Evolutionary conservation across 257 asterid species (phyloP).

Genomic region (Fraxinus anomala): DNA sequence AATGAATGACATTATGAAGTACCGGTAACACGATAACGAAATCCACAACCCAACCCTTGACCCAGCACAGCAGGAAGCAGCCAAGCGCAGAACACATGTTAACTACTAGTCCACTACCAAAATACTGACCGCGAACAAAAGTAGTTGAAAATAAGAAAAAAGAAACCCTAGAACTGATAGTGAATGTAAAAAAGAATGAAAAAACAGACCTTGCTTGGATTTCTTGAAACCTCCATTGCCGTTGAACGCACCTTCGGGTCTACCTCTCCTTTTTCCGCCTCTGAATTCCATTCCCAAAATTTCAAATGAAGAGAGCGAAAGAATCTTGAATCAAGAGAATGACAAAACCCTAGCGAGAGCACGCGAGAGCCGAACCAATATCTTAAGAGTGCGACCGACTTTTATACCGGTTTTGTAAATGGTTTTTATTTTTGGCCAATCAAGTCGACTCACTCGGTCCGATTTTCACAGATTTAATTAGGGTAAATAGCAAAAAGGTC

Average conservation of each 20-base stretch:
- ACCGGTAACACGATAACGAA: not conserved
- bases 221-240: slow-evolving; percentile 67
- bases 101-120: not conserved
- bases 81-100: not conserved
- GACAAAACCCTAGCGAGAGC: slow-evolving; percentile 7
- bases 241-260: slow-evolving; percentile 50
- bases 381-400: not conserved
- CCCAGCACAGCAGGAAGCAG: not conserved
- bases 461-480: not conserved
- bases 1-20: slow-evolving; percentile 3
- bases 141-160: not conserved
- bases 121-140: not conserved
- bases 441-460: not conserved
- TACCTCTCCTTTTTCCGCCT: slow-evolving; percentile 57
- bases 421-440: not conserved
- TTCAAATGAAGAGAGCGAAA: not conserved
- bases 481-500: not conserved
- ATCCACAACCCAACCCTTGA: not conserved
- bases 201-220: slow-evolving; percentile 53
- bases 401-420: not conserved
- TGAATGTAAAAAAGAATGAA: not conserved
- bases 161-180: slow-evolving; percentile 28
- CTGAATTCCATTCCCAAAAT: slow-evolving; percentile 53
- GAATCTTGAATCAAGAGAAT: not conserved
- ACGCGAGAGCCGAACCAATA: not conserved